Conservation (phyloP, 2,329 filamentous ascomycete genomes). For the Monilinia fructicola region DNA sequence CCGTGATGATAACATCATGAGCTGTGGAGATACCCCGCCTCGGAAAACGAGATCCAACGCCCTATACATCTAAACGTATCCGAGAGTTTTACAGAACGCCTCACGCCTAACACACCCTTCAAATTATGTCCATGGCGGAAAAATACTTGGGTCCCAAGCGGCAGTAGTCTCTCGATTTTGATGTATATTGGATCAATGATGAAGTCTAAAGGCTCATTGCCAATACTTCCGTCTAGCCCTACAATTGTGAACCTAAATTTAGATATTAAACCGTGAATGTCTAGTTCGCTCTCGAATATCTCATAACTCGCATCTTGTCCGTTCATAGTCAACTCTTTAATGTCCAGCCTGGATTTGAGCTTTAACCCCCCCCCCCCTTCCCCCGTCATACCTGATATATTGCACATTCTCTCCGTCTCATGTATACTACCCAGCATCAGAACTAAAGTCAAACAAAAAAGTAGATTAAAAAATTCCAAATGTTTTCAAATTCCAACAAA, state of each 20-base stretch:
- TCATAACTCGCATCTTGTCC: background rate
- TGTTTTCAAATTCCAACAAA: background rate
- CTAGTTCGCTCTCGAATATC: background rate
- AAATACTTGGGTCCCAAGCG: background rate
- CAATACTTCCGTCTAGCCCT: background rate
- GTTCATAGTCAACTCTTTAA: background rate
- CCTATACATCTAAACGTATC: background rate
- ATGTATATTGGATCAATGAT: background rate
- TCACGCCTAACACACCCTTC: background rate
- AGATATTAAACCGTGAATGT: background rate
- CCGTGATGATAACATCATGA: too few species aligned
- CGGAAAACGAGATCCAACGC: background rate
- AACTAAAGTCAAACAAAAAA: background rate
- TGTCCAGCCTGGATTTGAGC: background rate
- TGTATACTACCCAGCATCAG: background rate
- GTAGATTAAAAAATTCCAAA: background rate
- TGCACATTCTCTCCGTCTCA: too few species aligned
- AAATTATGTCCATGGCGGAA: background rate
- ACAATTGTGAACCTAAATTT: background rate
- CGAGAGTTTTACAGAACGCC: background rate
- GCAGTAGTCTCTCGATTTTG: background rate
- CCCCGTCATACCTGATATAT: background rate
- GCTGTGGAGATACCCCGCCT: constrained; percentile 3
- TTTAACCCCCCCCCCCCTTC: too few species aligned
- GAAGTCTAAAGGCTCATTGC: background rate